Base-by-base conservation (phyloP, 140 eudicot species). In the Artemisia princeps region DNA sequence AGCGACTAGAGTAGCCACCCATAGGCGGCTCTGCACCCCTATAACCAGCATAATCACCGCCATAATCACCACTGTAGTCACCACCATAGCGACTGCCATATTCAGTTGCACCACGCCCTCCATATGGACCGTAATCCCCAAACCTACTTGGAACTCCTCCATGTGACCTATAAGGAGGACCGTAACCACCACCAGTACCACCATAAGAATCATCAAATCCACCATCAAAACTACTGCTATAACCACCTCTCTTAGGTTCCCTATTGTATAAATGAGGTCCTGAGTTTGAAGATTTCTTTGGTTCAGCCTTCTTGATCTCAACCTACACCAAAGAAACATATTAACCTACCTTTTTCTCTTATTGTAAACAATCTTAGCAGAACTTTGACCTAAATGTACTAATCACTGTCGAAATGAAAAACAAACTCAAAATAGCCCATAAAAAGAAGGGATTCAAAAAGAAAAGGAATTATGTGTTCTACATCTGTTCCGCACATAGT, bases 301-400 rank as follows among this genome's bases (percentile, higher is more conserved):
- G 98, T 85, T 91, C 98, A 64, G 96, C 96, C 76, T 84, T 92
- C 95, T 92, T 92, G 86, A 92, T 81, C 94, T 92, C 98, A 88
- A 92, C 96, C 98, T 92, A 84, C 96, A 92, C 80, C 83, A 82
- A 83, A 79, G 69, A 75, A 82, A 74, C 81, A 81, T 51, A 76
- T 82, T 79, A 84, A 75, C 86, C 87, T 77, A 74, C 60, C 66
- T 64, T 72, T 67, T 62, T 69, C 65, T 66, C 22, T 24, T 68
- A 69, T 64, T 57, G 65, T 64, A 73, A 77, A 62, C 59, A 63
- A 67, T 54, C 58, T 60, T 55, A 15, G 3, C 46, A 49, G 10
- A 49, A 55, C 60, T 55, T 57, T 9, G 60, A 19, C 63, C 70
- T 46, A 55, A 59, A 54, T 6, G 28, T 30, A 63, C 40, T 33